Percentiles rank a stretch among this genome's conserved stretches.
phyloP scores from a whole-genome alignment of 768 basidiomycete species.

The Termitomyces sp. region DNA sequence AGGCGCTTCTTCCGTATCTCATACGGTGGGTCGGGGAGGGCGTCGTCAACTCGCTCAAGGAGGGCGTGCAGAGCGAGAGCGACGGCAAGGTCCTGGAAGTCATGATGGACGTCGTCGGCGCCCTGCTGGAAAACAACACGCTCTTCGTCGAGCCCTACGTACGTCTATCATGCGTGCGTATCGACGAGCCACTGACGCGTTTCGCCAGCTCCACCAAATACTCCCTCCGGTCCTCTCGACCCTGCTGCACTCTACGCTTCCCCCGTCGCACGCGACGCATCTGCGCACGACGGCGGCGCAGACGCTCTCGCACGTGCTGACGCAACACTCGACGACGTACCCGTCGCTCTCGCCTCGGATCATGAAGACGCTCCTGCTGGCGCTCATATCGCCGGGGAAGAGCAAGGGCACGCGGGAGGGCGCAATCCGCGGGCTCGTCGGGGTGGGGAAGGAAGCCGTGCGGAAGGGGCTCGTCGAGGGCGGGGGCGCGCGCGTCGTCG shows the following conservation, averaged over 20 bases:
- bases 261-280: slow-evolving; percentile 59
- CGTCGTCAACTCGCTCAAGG: slow-evolving; percentile 59
- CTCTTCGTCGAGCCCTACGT: slow-evolving; percentile 97
- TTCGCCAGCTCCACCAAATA: slow-evolving; percentile 83
- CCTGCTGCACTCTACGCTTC: slow-evolving; percentile 82
- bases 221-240: slow-evolving; percentile 90
- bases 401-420: slow-evolving; percentile 83
- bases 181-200: neutral
- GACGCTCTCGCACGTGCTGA: slow-evolving; percentile 75
- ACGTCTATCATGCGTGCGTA: slow-evolving; percentile 27
- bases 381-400: slow-evolving; percentile 68
- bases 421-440: slow-evolving; percentile 80
- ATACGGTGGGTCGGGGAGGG: slow-evolving; percentile 94
- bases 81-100: slow-evolving; percentile 75
- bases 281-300: slow-evolving; percentile 80
- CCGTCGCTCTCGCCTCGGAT: slow-evolving; percentile 83
- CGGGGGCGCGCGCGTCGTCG: slow-evolving; percentile 71
- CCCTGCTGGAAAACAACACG: slow-evolving; percentile 79
- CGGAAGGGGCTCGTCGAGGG: slow-evolving; percentile 78
- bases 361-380: slow-evolving; percentile 89
- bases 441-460: slow-evolving; percentile 81
- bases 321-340: slow-evolving; percentile 83
- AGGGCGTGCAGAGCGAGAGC: slow-evolving; percentile 49
- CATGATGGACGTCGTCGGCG: slow-evolving; percentile 77
- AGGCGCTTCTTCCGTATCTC: slow-evolving; percentile 87